Percentiles rank a stretch among this genome's conserved stretches.
Conservation (phyloP, 768 basidiomycete genomes). For the Suillus ampliporus region DNA sequence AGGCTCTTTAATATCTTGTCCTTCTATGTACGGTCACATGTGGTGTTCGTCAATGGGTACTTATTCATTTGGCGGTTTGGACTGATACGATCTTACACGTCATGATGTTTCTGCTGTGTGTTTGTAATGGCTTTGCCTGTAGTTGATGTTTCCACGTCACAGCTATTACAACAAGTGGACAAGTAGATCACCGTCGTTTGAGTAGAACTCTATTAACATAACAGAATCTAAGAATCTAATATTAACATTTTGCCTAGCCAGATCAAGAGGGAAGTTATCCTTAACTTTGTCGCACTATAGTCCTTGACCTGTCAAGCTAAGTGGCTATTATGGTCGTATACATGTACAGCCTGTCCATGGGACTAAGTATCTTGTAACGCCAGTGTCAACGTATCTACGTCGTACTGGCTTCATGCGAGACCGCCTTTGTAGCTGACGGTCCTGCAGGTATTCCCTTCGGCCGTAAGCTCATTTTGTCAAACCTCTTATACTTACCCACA, state of each 20-base stretch:
- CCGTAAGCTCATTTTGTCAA: background rate
- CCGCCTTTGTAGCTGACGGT: background rate
- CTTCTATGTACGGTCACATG: background rate
- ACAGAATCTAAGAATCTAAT: no score
- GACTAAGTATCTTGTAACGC: no score
- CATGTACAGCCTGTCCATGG: no score
- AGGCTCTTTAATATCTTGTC: background rate
- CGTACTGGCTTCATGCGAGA: background rate
- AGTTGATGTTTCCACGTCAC: slow-evolving; percentile 3
- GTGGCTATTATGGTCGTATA: no score
- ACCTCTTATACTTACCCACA: background rate
- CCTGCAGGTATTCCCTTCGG: background rate
- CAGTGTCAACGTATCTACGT: no score
- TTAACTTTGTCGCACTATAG: no score
- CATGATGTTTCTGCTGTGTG: background rate
- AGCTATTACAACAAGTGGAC: background rate
- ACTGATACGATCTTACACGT: slow-evolving; percentile 2
- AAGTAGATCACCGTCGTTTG: background rate
- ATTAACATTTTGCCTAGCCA: no score
- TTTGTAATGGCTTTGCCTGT: background rate
- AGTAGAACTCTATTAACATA: background rate
- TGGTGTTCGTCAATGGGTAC: background rate
- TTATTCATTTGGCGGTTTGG: slow-evolving; percentile 4
- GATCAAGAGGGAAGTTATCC: no score
- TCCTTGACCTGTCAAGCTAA: no score